These are phyloP conservation scores for Cercophora sp. DNA, from an alignment of 495 filamentous ascomycete species.

Conservation along the genomic window DNA sequence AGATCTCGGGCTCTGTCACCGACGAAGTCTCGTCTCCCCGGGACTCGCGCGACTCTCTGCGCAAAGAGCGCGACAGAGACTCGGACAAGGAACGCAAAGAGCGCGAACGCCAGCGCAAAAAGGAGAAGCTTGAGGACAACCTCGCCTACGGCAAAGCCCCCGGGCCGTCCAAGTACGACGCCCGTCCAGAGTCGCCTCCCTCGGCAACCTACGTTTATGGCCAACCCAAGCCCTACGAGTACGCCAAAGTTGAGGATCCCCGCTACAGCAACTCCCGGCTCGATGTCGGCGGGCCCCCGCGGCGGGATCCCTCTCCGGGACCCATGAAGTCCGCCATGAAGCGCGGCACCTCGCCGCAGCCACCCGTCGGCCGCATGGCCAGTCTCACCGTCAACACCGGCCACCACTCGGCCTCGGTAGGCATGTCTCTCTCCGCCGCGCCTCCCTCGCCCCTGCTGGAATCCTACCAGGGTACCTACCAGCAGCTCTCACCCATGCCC, in stretches of 20 bases:
- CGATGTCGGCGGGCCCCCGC: slow-evolving; percentile 13
- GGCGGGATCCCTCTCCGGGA: slow-evolving; percentile 25
- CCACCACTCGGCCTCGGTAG: slow-evolving; percentile 31
- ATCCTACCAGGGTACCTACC: slow-evolving; percentile 91
- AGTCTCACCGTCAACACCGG: slow-evolving; percentile 41
- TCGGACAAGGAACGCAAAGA: slow-evolving; percentile 24
- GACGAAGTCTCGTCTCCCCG: slow-evolving; percentile 13
- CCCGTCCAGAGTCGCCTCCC: slow-evolving; percentile 25
- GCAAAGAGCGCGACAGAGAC: slow-evolving; percentile 29
- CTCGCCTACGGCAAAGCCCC: slow-evolving; percentile 43
- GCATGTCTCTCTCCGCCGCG: slow-evolving; percentile 47
- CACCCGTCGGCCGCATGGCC: slow-evolving; percentile 47
- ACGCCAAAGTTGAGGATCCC: slow-evolving; percentile 41
- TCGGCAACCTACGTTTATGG: slow-evolving; percentile 41
- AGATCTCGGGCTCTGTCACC: slow-evolving; percentile 18
- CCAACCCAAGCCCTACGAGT: slow-evolving; percentile 46
- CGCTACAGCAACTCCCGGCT: slow-evolving; percentile 33
- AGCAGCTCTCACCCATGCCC: slow-evolving; percentile 93
- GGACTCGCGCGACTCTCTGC: slow-evolving; percentile 31
- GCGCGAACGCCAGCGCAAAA: slow-evolving; percentile 27
- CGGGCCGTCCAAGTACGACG: slow-evolving; percentile 23
- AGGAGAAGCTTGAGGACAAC: slow-evolving; percentile 41
- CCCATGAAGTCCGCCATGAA: slow-evolving; percentile 33
- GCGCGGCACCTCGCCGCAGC: slow-evolving; percentile 43
- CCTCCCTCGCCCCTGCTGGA: slow-evolving; percentile 83